Conservation (phyloP, 1,284 basidiomycete genomes). For the Chiua sp. region DNA sequence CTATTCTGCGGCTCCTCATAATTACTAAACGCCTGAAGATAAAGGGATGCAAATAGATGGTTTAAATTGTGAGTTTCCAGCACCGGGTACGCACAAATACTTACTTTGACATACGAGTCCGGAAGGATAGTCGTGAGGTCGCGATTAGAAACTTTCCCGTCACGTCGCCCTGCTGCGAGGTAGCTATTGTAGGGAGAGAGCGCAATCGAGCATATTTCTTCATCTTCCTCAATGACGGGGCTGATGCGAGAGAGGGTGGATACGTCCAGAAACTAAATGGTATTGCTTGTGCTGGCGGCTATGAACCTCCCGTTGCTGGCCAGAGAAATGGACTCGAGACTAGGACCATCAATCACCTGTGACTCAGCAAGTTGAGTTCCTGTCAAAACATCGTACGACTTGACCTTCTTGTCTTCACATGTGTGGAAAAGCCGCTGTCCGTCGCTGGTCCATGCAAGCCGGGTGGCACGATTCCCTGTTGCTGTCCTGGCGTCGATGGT, state of each 20-base stretch:
- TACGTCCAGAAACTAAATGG: conserved; percentile 16
- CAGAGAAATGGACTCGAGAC: neutral
- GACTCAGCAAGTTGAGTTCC: neutral
- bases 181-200: conserved; percentile 7
- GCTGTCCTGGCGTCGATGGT: neutral
- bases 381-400: neutral
- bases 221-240: neutral
- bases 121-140: conserved; percentile 12
- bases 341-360: neutral
- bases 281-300: neutral
- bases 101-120: conserved; percentile 8
- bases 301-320: neutral
- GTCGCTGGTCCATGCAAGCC: neutral
- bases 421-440: neutral
- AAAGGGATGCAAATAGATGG: neutral
- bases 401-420: neutral
- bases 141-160: conserved; percentile 8
- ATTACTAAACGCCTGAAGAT: neutral
- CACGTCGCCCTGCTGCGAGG: conserved; percentile 11
- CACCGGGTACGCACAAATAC: neutral
- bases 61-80: too few relatives aligned
- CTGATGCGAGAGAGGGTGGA: conserved; percentile 1
- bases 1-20: too few relatives aligned
- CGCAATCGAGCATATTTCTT: conserved; percentile 8
- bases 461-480: neutral